Conservation (phyloP, 176 grass and related monocot species). For the Oryza brachyantha region DNA sequence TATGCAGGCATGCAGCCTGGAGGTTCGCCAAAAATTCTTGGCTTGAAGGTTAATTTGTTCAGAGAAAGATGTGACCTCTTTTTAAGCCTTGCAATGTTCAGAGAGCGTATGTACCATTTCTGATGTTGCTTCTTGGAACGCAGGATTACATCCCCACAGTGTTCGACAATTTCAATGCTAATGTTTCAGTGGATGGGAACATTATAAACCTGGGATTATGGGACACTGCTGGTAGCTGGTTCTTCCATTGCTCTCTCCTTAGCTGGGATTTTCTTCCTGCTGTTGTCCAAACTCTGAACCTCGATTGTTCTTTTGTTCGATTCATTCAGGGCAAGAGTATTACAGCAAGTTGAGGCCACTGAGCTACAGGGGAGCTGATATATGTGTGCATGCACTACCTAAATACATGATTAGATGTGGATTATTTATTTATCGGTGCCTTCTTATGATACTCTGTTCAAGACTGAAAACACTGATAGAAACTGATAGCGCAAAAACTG, state of each 20-base stretch:
- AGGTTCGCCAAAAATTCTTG: no score
- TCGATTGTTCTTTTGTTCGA: not conserved
- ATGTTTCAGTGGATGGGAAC: conserved; percentile 71
- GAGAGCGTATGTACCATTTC: not conserved
- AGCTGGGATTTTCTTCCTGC: not conserved
- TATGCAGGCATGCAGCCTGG: no score
- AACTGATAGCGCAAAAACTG: no score
- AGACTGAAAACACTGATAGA: no score
- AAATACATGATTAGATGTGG: no score
- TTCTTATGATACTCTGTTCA: no score
- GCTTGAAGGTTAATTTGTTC: no score
- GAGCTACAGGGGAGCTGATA: conserved; percentile 80
- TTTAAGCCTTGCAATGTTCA: not conserved
- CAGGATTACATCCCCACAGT: conserved; percentile 88
- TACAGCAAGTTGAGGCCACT: conserved; percentile 89
- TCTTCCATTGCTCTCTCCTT: not conserved
- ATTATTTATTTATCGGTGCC: no score
- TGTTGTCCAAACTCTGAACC: not conserved
- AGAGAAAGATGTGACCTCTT: no score
- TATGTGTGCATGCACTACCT: no score
- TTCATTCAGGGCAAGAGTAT: conserved; percentile 75
- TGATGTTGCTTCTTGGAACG: not conserved
- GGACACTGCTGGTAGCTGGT: conserved; percentile 61
- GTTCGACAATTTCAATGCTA: conserved; percentile 84
- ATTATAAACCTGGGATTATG: conserved; percentile 72